Evolutionary conservation across 768 basidiomycete species (phyloP), one percentile per base, ranked within the genome.

Genomic region (Boletus speciosus): DNA sequence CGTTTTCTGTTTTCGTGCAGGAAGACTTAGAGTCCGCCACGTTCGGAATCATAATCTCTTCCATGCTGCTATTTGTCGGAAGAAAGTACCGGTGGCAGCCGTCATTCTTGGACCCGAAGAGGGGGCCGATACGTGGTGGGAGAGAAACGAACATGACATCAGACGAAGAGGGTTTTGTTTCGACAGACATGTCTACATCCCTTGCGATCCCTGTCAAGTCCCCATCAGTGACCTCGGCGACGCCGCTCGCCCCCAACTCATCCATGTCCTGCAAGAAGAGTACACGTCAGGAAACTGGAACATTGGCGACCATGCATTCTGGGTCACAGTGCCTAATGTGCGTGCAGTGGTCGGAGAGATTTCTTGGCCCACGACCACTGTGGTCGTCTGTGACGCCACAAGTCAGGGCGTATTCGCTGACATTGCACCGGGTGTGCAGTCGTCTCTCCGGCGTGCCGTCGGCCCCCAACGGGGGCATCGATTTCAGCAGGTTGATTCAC

Each of bases 21-120:
- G 63, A 32, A 65, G 65, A 50, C 55, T 56, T 15, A 65, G 50
- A 40, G 7, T 54, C 10, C 57, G 51, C 29, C 60, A 61, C 35
- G 10, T 57, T 39, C 61, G 58, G 38, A 71, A 65, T 42, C 74
- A 73, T 43, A 57, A 63, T 27, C 42, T 72, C 27, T 73, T 74
- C 41, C 47, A 58, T 23, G 59, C 60, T 9, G 66, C 64, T 15
- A 62, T 74, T 9, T 74, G 67, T 34, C 56, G 61, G 39, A 62
- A 57, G 49, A 68, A 67, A 25, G 71, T 74, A 1, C 68, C 66
- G 0, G 62, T 67, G 21, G 66, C 65, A 2, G 37, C 71, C 12
- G 63, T 63, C 19, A 47, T 73, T 19, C 67, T 70, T 7, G 71
- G 73, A 25, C 66, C 73, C 50, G 59, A 70, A 39, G 65, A 70